Evolutionary conservation across 179 eudicot genomes (phyloP).

Genomic region (Beta corolliflora): DNA sequence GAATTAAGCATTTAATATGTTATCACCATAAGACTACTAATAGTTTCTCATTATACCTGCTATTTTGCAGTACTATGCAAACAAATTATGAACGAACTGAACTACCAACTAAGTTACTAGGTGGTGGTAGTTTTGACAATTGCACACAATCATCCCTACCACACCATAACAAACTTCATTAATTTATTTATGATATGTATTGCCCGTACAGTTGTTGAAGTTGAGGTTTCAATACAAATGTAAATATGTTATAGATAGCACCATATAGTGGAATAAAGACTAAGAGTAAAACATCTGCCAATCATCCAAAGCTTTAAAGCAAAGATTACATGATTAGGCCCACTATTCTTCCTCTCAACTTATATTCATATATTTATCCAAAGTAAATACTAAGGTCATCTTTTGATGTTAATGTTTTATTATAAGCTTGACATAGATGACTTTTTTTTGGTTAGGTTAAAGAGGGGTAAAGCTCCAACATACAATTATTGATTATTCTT

Average conservation of each 20-base stretch:
- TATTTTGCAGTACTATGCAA: neutral
- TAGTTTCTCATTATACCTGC: no score
- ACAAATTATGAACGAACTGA: neutral
- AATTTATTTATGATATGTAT: neutral
- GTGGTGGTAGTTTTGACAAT: conserved; percentile 26
- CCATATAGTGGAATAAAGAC: conserved; percentile 3
- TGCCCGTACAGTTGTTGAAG: conserved; percentile 18
- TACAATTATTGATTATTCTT: no score
- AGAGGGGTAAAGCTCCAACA: no score
- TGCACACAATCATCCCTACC: conserved; percentile 26
- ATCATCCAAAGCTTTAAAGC: conserved; percentile 40
- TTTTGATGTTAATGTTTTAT: neutral
- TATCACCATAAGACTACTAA: no score
- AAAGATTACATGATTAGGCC: conserved; percentile 38
- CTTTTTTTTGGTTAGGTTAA: no score
- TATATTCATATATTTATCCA: neutral
- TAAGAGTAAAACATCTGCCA: conserved; percentile 16
- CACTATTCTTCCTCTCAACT: neutral
- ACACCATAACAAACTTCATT: conserved; percentile 23
- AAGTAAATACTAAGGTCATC: neutral
- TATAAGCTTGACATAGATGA: no score
- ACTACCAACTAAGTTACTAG: conserved; percentile 5
- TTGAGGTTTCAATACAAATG: conserved; percentile 27
- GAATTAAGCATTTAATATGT: no score
- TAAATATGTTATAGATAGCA: neutral